Percentiles rank a stretch among this genome's conserved stretches.
Conservation (phyloP, 805 yeast genomes). For the Ascoidea asiatica region DNA sequence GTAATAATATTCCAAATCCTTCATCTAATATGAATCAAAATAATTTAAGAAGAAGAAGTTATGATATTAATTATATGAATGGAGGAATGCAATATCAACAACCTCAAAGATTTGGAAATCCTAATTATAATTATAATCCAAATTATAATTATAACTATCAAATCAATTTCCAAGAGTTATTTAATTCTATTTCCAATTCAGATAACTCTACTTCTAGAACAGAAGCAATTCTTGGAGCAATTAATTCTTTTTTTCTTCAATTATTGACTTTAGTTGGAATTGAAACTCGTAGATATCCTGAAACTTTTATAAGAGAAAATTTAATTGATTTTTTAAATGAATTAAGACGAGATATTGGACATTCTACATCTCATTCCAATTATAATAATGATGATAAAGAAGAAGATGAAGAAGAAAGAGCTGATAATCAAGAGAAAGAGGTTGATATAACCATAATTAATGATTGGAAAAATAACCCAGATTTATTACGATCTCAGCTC, state of each 20-base stretch:
- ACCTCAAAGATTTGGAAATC: neutral
- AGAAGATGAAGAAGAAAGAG: neutral
- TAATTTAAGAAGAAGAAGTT: neutral
- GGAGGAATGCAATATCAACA: neutral
- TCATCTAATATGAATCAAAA: neutral
- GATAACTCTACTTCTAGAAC: neutral
- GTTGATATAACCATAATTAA: conserved; percentile 10
- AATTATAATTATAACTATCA: too few species aligned
- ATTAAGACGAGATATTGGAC: neutral
- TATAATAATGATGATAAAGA: neutral
- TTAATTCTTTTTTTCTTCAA: neutral
- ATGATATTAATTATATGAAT: neutral
- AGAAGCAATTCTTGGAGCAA: neutral
- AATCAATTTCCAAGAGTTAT: neutral
- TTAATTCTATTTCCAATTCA: neutral
- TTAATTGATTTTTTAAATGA: conserved; percentile 3
- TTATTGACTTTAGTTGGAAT: neutral
- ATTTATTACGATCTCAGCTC: neutral
- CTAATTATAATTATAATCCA: neutral
- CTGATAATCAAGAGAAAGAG: neutral
- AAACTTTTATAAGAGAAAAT: conserved; percentile 2
- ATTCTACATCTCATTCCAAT: neutral
- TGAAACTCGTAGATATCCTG: neutral
- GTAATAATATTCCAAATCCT: neutral
- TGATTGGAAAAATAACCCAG: conserved; percentile 8